Evolutionary conservation across 2,329 filamentous ascomycete genomes (phyloP).

Genomic region (Orbilia javanica): DNA sequence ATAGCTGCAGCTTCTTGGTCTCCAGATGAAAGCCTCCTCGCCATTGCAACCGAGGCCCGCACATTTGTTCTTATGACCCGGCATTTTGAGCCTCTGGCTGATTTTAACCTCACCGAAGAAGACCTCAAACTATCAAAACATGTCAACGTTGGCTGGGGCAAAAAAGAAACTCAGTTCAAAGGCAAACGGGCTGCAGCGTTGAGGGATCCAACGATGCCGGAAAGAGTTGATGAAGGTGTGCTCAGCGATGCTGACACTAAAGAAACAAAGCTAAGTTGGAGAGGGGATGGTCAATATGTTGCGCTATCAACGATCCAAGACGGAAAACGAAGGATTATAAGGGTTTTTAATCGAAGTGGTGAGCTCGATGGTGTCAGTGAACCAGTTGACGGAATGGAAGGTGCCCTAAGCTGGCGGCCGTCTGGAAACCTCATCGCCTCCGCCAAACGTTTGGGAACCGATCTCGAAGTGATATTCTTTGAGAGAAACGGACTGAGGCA

Average conservation of each 20-base stretch:
- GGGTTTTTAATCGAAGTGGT: conserved; percentile 91
- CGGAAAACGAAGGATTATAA: conserved; percentile 79
- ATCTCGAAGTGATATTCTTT: conserved; percentile 90
- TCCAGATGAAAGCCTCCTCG: conserved; percentile 90
- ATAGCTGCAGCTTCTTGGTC: conserved; percentile 93
- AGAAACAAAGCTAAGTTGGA: conserved; percentile 83
- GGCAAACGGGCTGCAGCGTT: conserved; percentile 88
- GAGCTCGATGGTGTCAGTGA: conserved; percentile 93
- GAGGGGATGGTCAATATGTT: conserved; percentile 91
- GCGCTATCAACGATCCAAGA: conserved; percentile 84
- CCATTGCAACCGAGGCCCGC: conserved; percentile 81
- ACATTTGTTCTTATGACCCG: conserved; percentile 93
- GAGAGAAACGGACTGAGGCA: conserved; percentile 98
- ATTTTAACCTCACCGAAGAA: conserved; percentile 77
- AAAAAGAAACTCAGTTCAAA: conserved; percentile 97
- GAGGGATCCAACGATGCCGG: conserved; percentile 92
- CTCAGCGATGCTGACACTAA: conserved; percentile 81
- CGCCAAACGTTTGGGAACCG: conserved; percentile 77
- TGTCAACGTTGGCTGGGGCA: conserved; percentile 97
- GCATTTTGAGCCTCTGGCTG: conserved; percentile 84
- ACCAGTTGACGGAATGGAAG: conserved; percentile 91
- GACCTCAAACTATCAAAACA: conserved; percentile 90
- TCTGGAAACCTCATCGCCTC: conserved; percentile 90
- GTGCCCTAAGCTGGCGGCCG: conserved; percentile 88
- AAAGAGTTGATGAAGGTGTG: conserved; percentile 86